Evolutionary conservation across 331 rosid genomes (phyloP), one percentile per base, ranked within the genome.

Genomic region (Phaseolus coccineus): DNA sequence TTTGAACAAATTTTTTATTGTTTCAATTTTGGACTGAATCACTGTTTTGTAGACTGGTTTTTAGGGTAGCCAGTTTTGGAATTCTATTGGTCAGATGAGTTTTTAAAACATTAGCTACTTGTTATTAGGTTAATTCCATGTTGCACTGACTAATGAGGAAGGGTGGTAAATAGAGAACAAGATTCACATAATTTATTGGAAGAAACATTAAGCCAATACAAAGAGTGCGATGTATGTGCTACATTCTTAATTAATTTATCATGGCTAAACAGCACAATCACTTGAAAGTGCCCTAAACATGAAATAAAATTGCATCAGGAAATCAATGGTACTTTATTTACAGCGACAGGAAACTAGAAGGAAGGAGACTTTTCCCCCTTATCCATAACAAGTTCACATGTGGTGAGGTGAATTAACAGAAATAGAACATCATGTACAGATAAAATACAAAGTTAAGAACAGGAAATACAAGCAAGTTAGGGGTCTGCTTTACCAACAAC

Each of bases 401-500:
- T 71, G 81, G 81, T 79, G 72, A 44, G 80, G 83, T 80, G 82
- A 86, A 84, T 84, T 19, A 71, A 67, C 68, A 70, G 55, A 75
- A 66, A 84, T 79, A 81, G 73, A 72, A 77, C 82, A 80, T 69
- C 77, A 90, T 90, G 80, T 88, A 88, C 92, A 88, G 69, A 72
- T 68, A 65, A 71, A 64, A 63, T 50, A 74, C 66, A 69, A 33
- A 73, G 50, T 48, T 59, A 47, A 68, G 12, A 47, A 50, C 70
- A 62, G 53, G 25, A 24, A 35, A 31, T 48, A 77, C 46, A 76
- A 37, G 31, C 62, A 59, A 66, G 64, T 84, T 88, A 90, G 30
- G 88, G 94, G 82, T 90, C 96, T 62, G 96, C 96, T 82, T 84
- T 73, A 51, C 94, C 96, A 33, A 91, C 97, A 27, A 88, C 86